Evolutionary conservation across 2,329 filamentous ascomycete genomes (phyloP), one percentile per base, ranked within the genome.

Genomic region (Aspergillus chevalieri): DNA sequence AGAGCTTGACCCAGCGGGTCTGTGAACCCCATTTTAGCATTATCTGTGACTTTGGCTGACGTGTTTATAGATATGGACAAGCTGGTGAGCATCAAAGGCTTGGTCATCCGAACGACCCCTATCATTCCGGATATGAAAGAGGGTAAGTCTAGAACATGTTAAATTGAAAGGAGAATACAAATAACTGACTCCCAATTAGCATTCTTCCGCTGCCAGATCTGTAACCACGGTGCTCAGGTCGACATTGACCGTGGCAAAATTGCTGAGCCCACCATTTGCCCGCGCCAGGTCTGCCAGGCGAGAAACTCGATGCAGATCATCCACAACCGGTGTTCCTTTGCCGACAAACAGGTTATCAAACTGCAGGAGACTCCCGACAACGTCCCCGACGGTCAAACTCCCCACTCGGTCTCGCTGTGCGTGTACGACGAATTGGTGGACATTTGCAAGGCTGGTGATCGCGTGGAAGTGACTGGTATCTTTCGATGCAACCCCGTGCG

Each of bases 81-180:
- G 65, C 81, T 98, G 57, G 86, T 98, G 57, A 89, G 86, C 57
- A 85, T 98, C 71, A 98, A 97, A 72, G 93, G 93, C 43, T 78
- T 98, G 14, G 93, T 98, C 52, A 98, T 98, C 63, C 85, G 93
- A 54, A 87, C 93, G 3, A 97, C 93, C 0, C 90, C 93, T 0
- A 88, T 98, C 57, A 97, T 98, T 56, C 93, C 93, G 0, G 93
- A 98, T 62, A 98, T 98, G 94, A 96, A 94, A 73, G 89, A 95
- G 66, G 77, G 77, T 78, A 65, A 59, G 67, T 50, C n/a, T 6
- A 12, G 22, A 44, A 39, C 26, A 30, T n/a, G 12, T 28, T 28
- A 4, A 3, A 26, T 44, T 22, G 12, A 9, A 44, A 15, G 15
- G 22, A 9, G 14, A 19, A 19, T 15, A 12, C 6, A 15, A 28